Evolutionary conservation across 2,329 filamentous ascomycete species (phyloP), one percentile per base, ranked within the genome.

Genomic region (Pyrenophora seminiperda): DNA sequence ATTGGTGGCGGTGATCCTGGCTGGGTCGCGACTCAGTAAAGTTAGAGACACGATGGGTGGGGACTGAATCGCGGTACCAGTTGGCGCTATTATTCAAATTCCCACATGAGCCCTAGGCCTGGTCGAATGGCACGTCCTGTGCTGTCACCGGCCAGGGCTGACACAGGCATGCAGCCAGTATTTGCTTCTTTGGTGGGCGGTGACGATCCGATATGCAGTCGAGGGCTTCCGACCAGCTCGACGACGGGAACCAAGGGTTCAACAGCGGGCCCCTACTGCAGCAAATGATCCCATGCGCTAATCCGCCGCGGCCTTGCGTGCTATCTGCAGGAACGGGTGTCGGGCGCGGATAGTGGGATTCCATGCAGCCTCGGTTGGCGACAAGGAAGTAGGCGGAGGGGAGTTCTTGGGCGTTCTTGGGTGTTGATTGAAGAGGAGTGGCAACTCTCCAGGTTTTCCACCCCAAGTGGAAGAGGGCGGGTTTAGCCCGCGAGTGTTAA

Each of bases 21-120:
- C 54, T 53, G 52, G 47, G 41, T 42, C 52, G 58, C 66, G 65
- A 67, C 58, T 70, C 62, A 66, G 65, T 33, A 58, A 46, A 54
- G 52, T 53, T 31, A 37, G 47, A 37, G 47, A 50, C 42, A 55
- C 41, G 27, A 45, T 49, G 43, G 43, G 48, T 37, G 46, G 47
- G 33, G 42, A 53, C 56, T 66, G 66, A 69, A 55, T 69, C 61
- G 66, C 51, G 63, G 43, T 30, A 49, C 38, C 30, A 18, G 47
- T 30, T 19, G 46, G 47, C 50, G 52, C 39, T 49, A 46, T 39
- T 40, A 48, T 47, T 15, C 41, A 41, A 47, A 31, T 24, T 37
- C 17, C 42, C 44, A 47, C 50, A 53, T 60, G 30, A 34, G 52
- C 31, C 31, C 14, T 30, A 41, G 45, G 37, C 46, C 48, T 48